Conservation (phyloP, 2,329 filamentous ascomycete species). For the Myriosclerotinia duriaeana region DNA sequence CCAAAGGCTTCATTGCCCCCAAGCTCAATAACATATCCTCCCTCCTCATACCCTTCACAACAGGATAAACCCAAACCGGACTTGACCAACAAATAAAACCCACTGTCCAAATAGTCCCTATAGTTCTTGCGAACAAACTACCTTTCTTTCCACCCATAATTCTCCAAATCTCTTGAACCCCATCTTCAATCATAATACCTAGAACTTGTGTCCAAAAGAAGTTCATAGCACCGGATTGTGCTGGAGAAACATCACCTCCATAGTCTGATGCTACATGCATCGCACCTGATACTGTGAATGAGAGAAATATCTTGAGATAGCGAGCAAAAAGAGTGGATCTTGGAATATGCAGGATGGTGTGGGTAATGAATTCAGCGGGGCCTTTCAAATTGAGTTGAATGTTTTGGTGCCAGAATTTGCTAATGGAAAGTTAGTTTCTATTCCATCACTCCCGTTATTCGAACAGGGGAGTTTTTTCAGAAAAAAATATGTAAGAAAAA, state of each 20-base stretch:
- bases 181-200: conserved; percentile 40
- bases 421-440: not conserved
- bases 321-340: conserved; percentile 27
- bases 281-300: conserved; percentile 39
- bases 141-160: conserved; percentile 6
- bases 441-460: no score
- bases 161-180: conserved; percentile 33
- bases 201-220: conserved; percentile 36
- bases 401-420: not conserved
- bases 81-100: not conserved
- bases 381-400: no score
- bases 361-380: no score
- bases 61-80: not conserved
- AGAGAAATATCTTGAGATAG: conserved; percentile 38
- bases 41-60: not conserved
- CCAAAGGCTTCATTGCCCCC: not conserved
- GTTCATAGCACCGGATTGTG: conserved; percentile 29
- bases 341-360: no score
- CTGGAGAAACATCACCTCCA: conserved; percentile 27
- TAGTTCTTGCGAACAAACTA: not conserved
- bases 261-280: conserved; percentile 33
- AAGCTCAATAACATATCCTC: not conserved
- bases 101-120: not conserved
- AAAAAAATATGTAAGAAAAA: not conserved
- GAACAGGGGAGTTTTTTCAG: not conserved